Evolutionary conservation across 148 eudicot genomes (phyloP).

Genomic region (Agrostemma githago): DNA sequence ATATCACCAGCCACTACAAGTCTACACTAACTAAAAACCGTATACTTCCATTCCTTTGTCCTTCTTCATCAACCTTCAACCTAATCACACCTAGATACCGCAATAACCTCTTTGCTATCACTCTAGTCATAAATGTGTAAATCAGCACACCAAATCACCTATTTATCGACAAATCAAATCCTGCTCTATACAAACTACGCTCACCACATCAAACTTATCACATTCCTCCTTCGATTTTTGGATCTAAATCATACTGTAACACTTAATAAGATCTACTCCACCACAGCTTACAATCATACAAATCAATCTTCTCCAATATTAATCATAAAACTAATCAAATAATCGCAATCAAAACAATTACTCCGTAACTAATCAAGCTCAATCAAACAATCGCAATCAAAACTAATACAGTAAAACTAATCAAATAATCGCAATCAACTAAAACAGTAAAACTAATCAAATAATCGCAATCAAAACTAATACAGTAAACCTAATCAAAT

Average conservation of each 20-base stretch:
- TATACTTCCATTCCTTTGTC: no score
- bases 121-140: not conserved
- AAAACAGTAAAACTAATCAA: not conserved
- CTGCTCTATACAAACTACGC: not conserved
- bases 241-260: not conserved
- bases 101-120: not conserved
- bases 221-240: not conserved
- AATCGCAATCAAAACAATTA: not conserved
- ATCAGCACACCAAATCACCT: not conserved
- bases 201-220: not conserved
- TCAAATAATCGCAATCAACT: not conserved
- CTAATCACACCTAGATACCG: no score
- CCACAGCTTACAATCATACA: not conserved
- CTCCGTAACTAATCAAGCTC: no score
- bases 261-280: slow-evolving; percentile 18
- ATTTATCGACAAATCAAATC: not conserved
- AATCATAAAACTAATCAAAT: not conserved
- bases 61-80: no score
- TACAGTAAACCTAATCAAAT: no score
- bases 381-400: no score
- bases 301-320: slow-evolving; percentile 1
- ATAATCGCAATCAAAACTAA: not conserved
- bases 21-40: no score
- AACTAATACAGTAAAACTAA: no score
- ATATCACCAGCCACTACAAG: not conserved